phyloP scores from a whole-genome alignment of 23 red algal genomes.

The Gracilaria gracilis region DNA sequence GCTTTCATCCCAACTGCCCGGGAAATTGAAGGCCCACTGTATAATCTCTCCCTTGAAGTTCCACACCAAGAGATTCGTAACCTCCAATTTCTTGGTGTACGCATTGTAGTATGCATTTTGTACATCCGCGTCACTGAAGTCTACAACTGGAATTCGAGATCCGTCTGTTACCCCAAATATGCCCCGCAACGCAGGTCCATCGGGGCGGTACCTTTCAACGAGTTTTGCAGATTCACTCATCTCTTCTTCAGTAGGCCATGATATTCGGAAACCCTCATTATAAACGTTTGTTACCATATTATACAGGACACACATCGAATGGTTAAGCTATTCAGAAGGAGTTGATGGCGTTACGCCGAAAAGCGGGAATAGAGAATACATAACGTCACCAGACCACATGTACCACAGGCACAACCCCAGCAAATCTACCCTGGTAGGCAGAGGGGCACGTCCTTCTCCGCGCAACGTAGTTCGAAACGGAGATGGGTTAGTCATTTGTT shows the following conservation, averaged over 20 bases:
- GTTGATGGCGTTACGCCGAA: slow-evolving; percentile 35
- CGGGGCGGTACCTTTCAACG: neutral
- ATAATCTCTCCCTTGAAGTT: slow-evolving; percentile 41
- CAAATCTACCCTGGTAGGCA: too few relatives aligned
- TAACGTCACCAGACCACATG: slow-evolving; percentile 8
- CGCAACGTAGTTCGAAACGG: too few relatives aligned
- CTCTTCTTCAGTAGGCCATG: slow-evolving; percentile 16
- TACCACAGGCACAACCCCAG: slow-evolving; percentile 16
- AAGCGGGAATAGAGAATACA: neutral
- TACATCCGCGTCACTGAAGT: too few relatives aligned
- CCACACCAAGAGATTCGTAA: too few relatives aligned
- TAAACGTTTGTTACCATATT: neutral
- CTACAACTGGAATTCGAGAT: neutral
- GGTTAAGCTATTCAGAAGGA: slow-evolving; percentile 3
- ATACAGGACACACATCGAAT: neutral
- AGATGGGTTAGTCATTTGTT: too few relatives aligned
- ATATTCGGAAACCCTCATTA: neutral
- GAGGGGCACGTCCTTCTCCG: too few relatives aligned
- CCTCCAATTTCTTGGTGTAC: too few relatives aligned
- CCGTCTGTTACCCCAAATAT: slow-evolving; percentile 33
- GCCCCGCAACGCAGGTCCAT: neutral
- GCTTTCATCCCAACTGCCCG: slow-evolving; percentile 36
- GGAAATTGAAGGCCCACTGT: slow-evolving; percentile 30
- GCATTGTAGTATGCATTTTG: too few relatives aligned
- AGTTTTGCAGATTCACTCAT: slow-evolving; percentile 1